Percentiles rank a stretch among this genome's conserved stretches.
Evolutionary conservation across 2,329 filamentous ascomycete species (phyloP).

Genomic region (Botrytis deweyae): DNA sequence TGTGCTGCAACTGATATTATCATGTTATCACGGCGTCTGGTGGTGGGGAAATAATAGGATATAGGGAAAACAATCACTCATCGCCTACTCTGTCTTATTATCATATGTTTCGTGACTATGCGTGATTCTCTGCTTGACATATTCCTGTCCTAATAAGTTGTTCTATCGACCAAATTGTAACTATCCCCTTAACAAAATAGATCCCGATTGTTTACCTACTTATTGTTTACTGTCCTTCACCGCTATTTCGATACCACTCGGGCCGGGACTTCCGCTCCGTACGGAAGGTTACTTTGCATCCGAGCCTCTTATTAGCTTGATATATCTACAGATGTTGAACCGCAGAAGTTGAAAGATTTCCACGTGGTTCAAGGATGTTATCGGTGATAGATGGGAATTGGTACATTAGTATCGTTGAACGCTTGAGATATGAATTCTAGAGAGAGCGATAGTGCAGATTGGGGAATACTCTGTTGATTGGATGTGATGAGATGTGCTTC

Average conservation of each 20-base stretch:
- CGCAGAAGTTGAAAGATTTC: background rate
- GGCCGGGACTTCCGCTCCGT: background rate
- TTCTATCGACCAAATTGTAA: too few species aligned
- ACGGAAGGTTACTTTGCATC: background rate
- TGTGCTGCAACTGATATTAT: slow-evolving; percentile 21
- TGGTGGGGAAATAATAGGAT: slow-evolving; percentile 20
- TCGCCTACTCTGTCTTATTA: background rate
- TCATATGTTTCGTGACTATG: background rate
- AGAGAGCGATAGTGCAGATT: background rate
- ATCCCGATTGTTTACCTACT: background rate
- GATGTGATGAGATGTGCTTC: background rate
- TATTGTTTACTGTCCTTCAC: background rate
- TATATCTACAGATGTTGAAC: background rate
- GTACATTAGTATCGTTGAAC: background rate
- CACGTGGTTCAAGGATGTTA: background rate
- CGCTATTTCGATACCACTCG: slow-evolving; percentile 8
- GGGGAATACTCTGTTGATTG: background rate
- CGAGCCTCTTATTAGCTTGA: background rate
- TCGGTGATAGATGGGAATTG: background rate
- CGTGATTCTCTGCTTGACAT: background rate
- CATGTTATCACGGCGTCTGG: slow-evolving; percentile 21
- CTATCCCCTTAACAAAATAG: background rate
- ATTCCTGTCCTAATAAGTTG: background rate
- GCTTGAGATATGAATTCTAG: background rate
- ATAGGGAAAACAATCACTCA: slow-evolving; percentile 18